Conservation (phyloP, 345 rosid genomes). For the Brassica incana region DNA sequence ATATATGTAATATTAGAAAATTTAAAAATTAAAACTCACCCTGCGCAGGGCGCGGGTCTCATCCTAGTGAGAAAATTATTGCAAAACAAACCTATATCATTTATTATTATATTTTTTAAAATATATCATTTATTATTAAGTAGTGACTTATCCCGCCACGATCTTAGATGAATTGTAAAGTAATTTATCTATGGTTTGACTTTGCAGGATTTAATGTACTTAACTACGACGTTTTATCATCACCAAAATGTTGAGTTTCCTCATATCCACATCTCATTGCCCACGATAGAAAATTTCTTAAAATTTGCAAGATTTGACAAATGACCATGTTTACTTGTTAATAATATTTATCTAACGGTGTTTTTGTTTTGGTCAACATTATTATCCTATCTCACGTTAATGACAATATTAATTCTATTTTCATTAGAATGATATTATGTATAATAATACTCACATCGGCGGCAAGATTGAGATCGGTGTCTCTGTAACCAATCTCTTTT, state of each 20-base stretch:
- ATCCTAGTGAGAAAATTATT: conserved; percentile 25
- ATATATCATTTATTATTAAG: background rate
- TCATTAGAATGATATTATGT: background rate
- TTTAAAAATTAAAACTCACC: too few relatives aligned
- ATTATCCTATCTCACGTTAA: background rate
- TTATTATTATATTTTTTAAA: background rate
- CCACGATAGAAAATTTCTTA: background rate
- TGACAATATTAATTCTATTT: background rate
- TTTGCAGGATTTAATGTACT: background rate
- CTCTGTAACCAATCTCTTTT: conserved; percentile 73
- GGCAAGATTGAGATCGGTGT: conserved; percentile 67
- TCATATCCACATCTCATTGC: background rate
- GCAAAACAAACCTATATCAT: conserved; percentile 37
- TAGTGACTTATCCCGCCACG: background rate
- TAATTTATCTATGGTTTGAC: background rate
- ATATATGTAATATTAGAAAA: too few relatives aligned
- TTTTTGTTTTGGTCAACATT: background rate
- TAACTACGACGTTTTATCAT: background rate
- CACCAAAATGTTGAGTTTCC: background rate
- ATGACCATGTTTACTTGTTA: background rate
- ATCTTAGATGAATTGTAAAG: background rate
- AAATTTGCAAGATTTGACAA: conserved; percentile 6
- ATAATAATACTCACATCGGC: conserved; percentile 59
- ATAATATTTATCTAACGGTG: background rate
- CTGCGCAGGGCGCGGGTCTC: too few relatives aligned